Evolutionary conservation across 2,329 filamentous ascomycete species (phyloP).

Genomic region (Hypoxylon sp.): DNA sequence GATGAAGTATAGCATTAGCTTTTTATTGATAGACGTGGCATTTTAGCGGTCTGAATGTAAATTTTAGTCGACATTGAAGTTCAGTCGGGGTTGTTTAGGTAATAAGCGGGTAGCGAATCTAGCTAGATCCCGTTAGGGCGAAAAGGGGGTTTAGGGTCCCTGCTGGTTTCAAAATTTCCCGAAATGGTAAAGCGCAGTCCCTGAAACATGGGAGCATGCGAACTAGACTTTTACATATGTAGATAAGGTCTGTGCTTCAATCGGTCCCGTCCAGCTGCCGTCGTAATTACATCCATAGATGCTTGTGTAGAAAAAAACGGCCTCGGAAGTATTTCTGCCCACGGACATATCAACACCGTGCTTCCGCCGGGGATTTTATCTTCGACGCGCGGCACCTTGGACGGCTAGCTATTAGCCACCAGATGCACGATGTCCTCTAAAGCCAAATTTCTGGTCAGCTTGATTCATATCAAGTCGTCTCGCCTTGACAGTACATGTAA

Average conservation of each 20-base stretch:
- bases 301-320: slow-evolving; percentile 6
- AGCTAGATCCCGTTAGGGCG: slow-evolving; percentile 27
- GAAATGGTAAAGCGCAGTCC: slow-evolving; percentile 29
- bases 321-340: slow-evolving; percentile 27
- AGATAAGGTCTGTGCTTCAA: slow-evolving; percentile 25
- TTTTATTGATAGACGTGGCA: slow-evolving; percentile 1
- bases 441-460: neutral
- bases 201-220: slow-evolving; percentile 38
- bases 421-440: slow-evolving; percentile 4
- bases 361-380: slow-evolving; percentile 26
- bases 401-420: neutral
- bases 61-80: slow-evolving; percentile 7
- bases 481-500: slow-evolving; percentile 14
- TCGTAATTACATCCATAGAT: no score
- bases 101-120: slow-evolving; percentile 22
- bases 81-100: slow-evolving; percentile 17
- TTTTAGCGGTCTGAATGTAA: slow-evolving; percentile 1
- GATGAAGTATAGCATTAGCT: neutral
- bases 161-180: slow-evolving; percentile 37
- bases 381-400: slow-evolving; percentile 32
- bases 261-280: slow-evolving; percentile 13
- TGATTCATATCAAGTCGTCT: slow-evolving; percentile 18
- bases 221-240: slow-evolving; percentile 12
- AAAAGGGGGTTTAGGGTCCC: slow-evolving; percentile 26
- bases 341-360: slow-evolving; percentile 20